Base-by-base conservation (phyloP, 345 rosid species). In the Anastatica hierochuntica region DNA sequence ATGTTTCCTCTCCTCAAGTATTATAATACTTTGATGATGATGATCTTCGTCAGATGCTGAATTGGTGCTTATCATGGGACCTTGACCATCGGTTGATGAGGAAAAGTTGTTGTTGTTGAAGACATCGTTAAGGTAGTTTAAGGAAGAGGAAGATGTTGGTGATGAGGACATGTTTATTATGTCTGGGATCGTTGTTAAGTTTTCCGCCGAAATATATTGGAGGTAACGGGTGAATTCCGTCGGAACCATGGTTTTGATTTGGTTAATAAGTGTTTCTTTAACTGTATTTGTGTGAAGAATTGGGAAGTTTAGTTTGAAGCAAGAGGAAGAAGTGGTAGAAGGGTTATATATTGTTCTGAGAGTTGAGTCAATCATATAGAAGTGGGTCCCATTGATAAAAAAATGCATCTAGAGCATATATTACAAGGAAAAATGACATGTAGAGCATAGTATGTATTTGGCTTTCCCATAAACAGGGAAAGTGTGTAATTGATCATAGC, bases 1-100 rank as follows among this genome's bases (percentile, higher is more conserved):
- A 52, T 78, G 83, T 73, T 78, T 87, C 92, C 96, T 78, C 57
- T 90, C 95, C n/a, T 90, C 84, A 14, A 54, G 43, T 72, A 89
- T 74, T 14, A 84, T 76, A 66, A 76, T 62, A 34, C 70, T 53
- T 14, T 70, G 66, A 52, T 82, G 54, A 14, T 72, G 72, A 33
- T 58, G 53, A 13, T 86, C 80, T 54, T 86, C 97, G 31, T 84
- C 88, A 2, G 88, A 86, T 31, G 85, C 75, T 30, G 90, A 84
- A 72, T 81, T 77, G 78, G 65, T 81, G 78, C 94, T 80, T 10
- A 78, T 64, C 34, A 71, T 73, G 35, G 43, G 31, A 35, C 58
- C 64, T 58, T 58, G 70, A 37, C 70, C 64, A 42, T 36, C 58
- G 40, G 70, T 42, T 49, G 70, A 57, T 56, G 70, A 57, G 5